A percentile compares a stretch with the other conserved stretches of the same genome.
Conservation (phyloP, 2,329 filamentous ascomycete species). For the Chaetomiaceae sp. region DNA sequence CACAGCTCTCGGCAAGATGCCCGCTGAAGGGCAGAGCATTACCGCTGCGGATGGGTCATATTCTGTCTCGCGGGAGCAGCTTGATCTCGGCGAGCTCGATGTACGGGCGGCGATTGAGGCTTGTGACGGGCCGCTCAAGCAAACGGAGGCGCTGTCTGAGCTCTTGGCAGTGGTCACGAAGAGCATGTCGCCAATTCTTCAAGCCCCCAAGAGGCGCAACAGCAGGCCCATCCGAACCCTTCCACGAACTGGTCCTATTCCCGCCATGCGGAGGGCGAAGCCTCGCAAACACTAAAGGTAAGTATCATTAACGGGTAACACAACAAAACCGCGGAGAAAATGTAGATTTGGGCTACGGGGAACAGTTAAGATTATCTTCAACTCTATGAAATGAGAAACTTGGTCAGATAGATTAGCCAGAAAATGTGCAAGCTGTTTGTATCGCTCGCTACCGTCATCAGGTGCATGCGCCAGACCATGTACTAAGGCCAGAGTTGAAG, state of each 20-base stretch:
- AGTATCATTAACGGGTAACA: too few relatives aligned
- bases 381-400: too few relatives aligned
- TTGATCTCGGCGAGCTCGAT: not conserved
- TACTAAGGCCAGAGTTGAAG: too few relatives aligned
- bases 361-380: too few relatives aligned
- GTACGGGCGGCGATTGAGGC: not conserved
- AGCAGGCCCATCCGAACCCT: not conserved
- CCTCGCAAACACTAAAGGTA: not conserved
- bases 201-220: not conserved
- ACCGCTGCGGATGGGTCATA: not conserved
- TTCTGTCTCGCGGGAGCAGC: not conserved
- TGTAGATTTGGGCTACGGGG: too few relatives aligned
- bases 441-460: too few relatives aligned
- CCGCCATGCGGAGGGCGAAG: not conserved
- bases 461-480: too few relatives aligned
- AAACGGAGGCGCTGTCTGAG: not conserved
- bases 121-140: slow-evolving; percentile 6
- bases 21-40: not conserved
- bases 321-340: too few relatives aligned
- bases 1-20: not conserved
- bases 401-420: too few relatives aligned
- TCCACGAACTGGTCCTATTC: not conserved
- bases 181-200: too few relatives aligned
- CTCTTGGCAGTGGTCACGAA: not conserved
- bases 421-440: too few relatives aligned